Evolutionary conservation across 2,329 filamentous ascomycete genomes (phyloP).

Genomic region (Dothideomycetes sp.): DNA sequence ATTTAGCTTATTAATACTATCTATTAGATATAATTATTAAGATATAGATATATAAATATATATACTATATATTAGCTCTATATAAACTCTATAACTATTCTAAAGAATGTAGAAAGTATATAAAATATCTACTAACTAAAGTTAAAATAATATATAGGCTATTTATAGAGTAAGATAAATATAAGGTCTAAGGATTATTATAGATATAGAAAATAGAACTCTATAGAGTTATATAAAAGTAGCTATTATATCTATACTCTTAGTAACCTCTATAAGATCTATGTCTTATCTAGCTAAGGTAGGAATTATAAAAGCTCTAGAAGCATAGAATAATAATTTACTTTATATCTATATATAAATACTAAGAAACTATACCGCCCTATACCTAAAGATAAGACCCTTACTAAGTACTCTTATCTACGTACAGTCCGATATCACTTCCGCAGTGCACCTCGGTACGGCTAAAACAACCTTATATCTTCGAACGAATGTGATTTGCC

Average conservation of each 20-base stretch:
- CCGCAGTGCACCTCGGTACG: constrained; percentile 2
- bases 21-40: background rate
- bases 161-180: background rate
- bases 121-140: constrained; percentile 4
- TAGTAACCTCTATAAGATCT: background rate
- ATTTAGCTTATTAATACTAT: background rate
- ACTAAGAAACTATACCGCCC: constrained; percentile 3
- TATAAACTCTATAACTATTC: background rate
- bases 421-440: constrained; percentile 5
- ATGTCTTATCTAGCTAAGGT: background rate
- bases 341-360: constrained; percentile 1
- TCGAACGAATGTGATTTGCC: background rate
- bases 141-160: constrained; percentile 5
- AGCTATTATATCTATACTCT: constrained; percentile 1
- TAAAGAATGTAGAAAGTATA: constrained; percentile 4
- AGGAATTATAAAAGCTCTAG: constrained; percentile 6
- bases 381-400: background rate
- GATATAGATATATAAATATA: constrained; percentile 1
- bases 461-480: constrained; percentile 4
- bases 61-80: background rate
- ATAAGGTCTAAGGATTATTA: constrained; percentile 2
- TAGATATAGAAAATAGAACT: background rate
- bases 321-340: constrained; percentile 6
- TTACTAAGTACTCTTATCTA: constrained; percentile 2
- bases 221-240: background rate